These are phyloP conservation scores for Zhuliangozyma parablackwelliae DNA, from an alignment of 1,139 yeast species.

Conservation along the genomic window DNA sequence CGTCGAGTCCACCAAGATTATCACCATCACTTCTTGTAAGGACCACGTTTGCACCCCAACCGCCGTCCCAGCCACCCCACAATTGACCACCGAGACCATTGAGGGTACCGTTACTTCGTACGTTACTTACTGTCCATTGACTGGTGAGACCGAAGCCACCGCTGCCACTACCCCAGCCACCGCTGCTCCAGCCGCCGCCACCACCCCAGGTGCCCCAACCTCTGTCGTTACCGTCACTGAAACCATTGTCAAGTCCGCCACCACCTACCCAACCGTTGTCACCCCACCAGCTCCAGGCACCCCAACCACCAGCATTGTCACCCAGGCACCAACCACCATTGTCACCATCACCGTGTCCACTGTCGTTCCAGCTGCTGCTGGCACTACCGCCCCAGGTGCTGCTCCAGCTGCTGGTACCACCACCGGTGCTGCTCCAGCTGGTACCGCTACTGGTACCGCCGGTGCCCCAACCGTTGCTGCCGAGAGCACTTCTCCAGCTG, in stretches of 20 bases:
- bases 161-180: conserved; percentile 1
- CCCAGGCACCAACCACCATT: conserved; percentile 20
- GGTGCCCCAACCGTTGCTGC: conserved; percentile 8
- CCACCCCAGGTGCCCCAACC: conserved; percentile 7
- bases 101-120: conserved; percentile 23
- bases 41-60: conserved; percentile 27
- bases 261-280: conserved; percentile 9
- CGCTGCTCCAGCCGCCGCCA: conserved; percentile 2
- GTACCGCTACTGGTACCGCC: conserved; percentile 7
- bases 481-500: conserved; percentile 12
- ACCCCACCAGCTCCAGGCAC: conserved; percentile 13
- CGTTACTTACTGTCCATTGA: conserved; percentile 32
- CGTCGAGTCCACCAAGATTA: conserved; percentile 11
- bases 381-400: conserved; percentile 9
- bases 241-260: neutral
- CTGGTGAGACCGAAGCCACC: conserved; percentile 10
- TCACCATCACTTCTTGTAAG: conserved; percentile 46
- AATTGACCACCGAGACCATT: conserved; percentile 20
- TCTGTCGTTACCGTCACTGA: neutral
- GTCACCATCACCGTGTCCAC: conserved; percentile 27
- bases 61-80: conserved; percentile 25
- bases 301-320: conserved; percentile 18
- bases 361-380: conserved; percentile 11
- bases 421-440: conserved; percentile 8
- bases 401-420: conserved; percentile 6